phyloP scores from a whole-genome alignment of 352 stramenopile genomes.

The Pythium periplocum region DNA sequence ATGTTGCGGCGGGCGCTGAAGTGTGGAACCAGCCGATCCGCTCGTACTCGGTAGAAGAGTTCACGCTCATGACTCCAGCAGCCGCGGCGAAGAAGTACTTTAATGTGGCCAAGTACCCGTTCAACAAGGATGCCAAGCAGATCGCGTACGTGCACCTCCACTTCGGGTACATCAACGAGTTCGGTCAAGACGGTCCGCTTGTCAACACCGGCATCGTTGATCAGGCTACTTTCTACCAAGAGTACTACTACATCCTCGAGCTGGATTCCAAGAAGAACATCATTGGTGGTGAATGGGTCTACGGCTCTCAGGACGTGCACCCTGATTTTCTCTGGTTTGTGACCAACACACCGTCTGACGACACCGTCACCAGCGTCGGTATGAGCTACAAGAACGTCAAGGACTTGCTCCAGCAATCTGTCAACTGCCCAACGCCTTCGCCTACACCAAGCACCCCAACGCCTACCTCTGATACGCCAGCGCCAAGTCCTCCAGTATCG shows the following conservation, averaged over 20 bases:
- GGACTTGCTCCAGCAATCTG: conserved; percentile 10
- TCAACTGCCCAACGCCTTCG: conserved; percentile 2
- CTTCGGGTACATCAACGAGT: conserved; percentile 55
- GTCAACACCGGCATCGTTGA: conserved; percentile 40
- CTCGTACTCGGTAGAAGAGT: no score
- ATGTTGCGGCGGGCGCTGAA: not conserved
- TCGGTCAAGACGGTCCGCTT: conserved; percentile 37
- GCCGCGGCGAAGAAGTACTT: no score
- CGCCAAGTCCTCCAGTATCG: no score
- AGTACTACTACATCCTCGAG: conserved; percentile 69
- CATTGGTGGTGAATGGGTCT: conserved; percentile 67
- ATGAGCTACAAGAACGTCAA: conserved; percentile 13
- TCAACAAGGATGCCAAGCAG: not conserved
- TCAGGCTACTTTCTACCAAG: conserved; percentile 31
- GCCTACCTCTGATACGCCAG: no score
- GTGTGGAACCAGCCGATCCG: conserved; percentile 6
- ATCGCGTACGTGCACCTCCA: conserved; percentile 31
- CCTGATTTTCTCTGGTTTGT: conserved; percentile 71
- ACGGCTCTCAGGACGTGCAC: conserved; percentile 42
- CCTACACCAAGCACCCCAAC: no score
- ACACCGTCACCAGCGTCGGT: conserved; percentile 7
- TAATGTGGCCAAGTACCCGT: no score
- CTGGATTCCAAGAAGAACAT: conserved; percentile 56
- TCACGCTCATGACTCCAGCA: no score
- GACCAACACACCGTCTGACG: conserved; percentile 7